Base-by-base conservation (phyloP, 1,284 basidiomycete species). In the Cutaneotrichosporon dermatis region DNA sequence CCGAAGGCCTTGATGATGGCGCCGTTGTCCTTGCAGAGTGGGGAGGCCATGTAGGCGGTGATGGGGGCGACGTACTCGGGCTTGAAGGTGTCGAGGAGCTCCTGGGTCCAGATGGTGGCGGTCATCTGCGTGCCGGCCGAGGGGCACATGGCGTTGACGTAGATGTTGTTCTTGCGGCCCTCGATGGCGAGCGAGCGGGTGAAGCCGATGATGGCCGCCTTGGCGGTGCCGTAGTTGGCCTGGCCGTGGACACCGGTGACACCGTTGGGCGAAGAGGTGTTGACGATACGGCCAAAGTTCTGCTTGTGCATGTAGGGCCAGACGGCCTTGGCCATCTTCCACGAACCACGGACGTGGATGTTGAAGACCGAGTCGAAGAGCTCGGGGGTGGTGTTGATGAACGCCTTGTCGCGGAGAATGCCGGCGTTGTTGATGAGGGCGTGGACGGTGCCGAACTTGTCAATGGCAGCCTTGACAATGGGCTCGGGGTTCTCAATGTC, bases 301-400 rank as follows among this genome's bases (percentile, higher is more conserved):
- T 99, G 95, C 80, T 94, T 89, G 78, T 90, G 88, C 84, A 99
- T 97, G 72, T 92, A 83, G 2, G 95, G 93, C 96, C 94, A 99
- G 41, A 92, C 90, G 12, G 95, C 95, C 76, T 96, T 92, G 56
- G 86, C 88, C 70, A 89, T 91, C 88, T 91, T 82, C 79, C 87
- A 99, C 1, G 94, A 88, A 53, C 42, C 83, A 57, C 79, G 74
- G 51, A 98, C 82, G 79, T 98, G 94, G 34, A 98, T 86, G 60
- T 87, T 85, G 66, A 97, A 80, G 48, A 98, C 92, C 57, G 87
- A 81, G 75, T 99, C 91, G 94, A 95, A 99, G 69, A 98, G 92
- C 68, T 89, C 84, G 70, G 92, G 90, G 4, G 87, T 85, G 87
- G 98, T 89, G 37, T 88, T 85, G 63, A 84, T 82, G 79, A 99